Evolutionary conservation across 2,329 filamentous ascomycete genomes (phyloP).

Genomic region (Aulographum hederae): DNA sequence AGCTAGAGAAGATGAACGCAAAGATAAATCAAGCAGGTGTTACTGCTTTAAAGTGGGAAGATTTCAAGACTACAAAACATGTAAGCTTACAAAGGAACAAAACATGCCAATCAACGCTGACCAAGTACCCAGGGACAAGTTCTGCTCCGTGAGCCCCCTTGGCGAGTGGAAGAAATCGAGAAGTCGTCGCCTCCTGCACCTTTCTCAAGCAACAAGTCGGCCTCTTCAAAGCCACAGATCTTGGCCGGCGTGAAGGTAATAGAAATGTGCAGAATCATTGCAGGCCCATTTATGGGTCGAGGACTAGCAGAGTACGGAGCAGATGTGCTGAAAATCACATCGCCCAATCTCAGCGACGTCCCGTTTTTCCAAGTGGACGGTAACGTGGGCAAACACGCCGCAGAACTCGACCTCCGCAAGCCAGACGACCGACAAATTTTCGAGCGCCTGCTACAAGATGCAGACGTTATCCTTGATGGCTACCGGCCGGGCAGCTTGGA

Average conservation of each 20-base stretch:
- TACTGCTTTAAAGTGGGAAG: slow-evolving; percentile 21
- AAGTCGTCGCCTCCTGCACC: slow-evolving; percentile 29
- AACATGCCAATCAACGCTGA: neutral
- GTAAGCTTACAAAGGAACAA: slow-evolving; percentile 11
- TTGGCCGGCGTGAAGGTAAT: slow-evolving; percentile 50
- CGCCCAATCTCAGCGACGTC: slow-evolving; percentile 47
- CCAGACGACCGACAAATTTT: slow-evolving; percentile 34
- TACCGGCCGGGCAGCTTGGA: slow-evolving; percentile 49
- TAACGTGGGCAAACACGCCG: slow-evolving; percentile 52
- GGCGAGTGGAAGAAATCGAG: slow-evolving; percentile 32
- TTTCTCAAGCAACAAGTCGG: slow-evolving; percentile 16
- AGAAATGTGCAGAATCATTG: slow-evolving; percentile 59
- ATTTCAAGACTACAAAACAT: slow-evolving; percentile 20
- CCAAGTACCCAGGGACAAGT: slow-evolving; percentile 17
- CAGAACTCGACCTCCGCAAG: slow-evolving; percentile 43
- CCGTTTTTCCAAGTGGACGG: slow-evolving; percentile 57
- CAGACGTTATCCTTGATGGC: slow-evolving; percentile 50
- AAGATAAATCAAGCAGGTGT: slow-evolving; percentile 23
- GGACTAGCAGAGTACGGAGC: slow-evolving; percentile 61
- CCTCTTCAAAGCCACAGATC: slow-evolving; percentile 16
- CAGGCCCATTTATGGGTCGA: slow-evolving; percentile 53
- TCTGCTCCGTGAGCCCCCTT: slow-evolving; percentile 23
- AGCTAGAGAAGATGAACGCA: slow-evolving; percentile 23
- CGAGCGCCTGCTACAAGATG: slow-evolving; percentile 39
- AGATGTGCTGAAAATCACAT: slow-evolving; percentile 54